A percentile compares a stretch with the other conserved stretches of the same genome.
Evolutionary conservation across 2,329 filamentous ascomycete genomes (phyloP).

Genomic region (Sarocladiaceae sp.): DNA sequence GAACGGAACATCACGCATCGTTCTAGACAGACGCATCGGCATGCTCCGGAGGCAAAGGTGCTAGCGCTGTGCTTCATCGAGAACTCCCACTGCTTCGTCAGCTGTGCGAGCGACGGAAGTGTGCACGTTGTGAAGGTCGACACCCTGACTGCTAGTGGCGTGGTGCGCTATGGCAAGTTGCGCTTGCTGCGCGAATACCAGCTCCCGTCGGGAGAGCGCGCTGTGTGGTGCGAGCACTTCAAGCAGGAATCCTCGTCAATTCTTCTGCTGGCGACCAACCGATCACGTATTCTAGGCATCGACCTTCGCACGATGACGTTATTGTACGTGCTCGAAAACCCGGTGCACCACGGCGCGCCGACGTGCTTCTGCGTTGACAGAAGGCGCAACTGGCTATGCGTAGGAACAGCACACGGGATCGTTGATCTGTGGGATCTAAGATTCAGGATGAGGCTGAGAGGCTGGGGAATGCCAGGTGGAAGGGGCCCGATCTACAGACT

Average conservation of each 20-base stretch:
- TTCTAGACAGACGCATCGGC: constrained; percentile 77
- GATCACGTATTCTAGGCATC: constrained; percentile 73
- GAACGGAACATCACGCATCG: constrained; percentile 88
- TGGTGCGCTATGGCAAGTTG: constrained; percentile 72
- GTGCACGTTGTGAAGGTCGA: constrained; percentile 85
- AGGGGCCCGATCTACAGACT: constrained; percentile 76
- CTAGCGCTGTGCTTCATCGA: constrained; percentile 86
- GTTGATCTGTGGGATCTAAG: constrained; percentile 93
- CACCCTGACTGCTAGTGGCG: constrained; percentile 36
- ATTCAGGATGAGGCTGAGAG: constrained; percentile 82
- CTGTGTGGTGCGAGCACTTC: constrained; percentile 89
- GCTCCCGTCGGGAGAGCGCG: constrained; percentile 66
- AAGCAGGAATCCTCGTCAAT: constrained; percentile 76
- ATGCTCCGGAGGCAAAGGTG: constrained; percentile 64
- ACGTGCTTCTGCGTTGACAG: constrained; percentile 87
- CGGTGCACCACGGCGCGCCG: constrained; percentile 83
- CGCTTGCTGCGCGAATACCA: constrained; percentile 73
- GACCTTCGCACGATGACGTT: constrained; percentile 83
- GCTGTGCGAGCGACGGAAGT: constrained; percentile 82
- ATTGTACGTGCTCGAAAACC: constrained; percentile 75
- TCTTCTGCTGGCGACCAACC: constrained; percentile 79
- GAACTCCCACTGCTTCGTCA: constrained; percentile 88
- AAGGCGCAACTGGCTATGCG: constrained; percentile 80
- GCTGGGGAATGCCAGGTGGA: constrained; percentile 73
- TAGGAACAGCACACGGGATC: constrained; percentile 89